Evolutionary conservation across 805 yeast genomes (phyloP), one percentile per base, ranked within the genome.

Genomic region (Scheffersomyces lignosus): DNA sequence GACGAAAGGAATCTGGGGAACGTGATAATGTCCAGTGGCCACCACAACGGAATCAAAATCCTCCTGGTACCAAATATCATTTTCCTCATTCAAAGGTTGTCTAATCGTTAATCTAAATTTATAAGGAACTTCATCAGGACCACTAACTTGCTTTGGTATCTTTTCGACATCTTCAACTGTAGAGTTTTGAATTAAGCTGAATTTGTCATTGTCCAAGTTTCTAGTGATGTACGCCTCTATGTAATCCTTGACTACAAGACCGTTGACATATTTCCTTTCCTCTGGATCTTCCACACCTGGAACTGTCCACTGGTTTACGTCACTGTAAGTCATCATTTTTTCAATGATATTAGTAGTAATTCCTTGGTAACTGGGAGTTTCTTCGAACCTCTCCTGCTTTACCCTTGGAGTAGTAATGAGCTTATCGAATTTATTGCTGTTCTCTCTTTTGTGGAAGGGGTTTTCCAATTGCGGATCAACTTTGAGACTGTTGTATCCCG

Each of bases 21-120:
- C 51, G 38, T 70, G 72, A 48, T 72, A 73, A 50, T 73, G 78
- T 15, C 79, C 79, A 13, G 65, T 63, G 6, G 77, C 72, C 13
- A 73, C 60, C 15, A 72, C 55, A 14, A 73, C 64, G 15, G 66
- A 54, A 49, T 73, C 77, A 40, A 58, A 73, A 9, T 42, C 51
- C 29, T 60, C 55, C 33, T 56, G 64, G 41, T 45, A 58, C 76
- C 76, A 71, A 7, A 46, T 29, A 20, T 69, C 74, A 3, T 51
- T 10, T 1, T 44, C 44, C 9, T 50, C 51, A 16, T 34, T 28
- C 30, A 44, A 31, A 42, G 50, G 13, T 47, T 48, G 41, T 53
- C 71, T 52, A 15, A 66, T 34, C 0, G 63, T 56, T 18, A 66
- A 34, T n/a, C 46, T 51, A 43, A 62, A 67, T 27, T 48, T 40